Conservation (phyloP, 2,329 filamentous ascomycete genomes). For the Xylariales sp. region DNA sequence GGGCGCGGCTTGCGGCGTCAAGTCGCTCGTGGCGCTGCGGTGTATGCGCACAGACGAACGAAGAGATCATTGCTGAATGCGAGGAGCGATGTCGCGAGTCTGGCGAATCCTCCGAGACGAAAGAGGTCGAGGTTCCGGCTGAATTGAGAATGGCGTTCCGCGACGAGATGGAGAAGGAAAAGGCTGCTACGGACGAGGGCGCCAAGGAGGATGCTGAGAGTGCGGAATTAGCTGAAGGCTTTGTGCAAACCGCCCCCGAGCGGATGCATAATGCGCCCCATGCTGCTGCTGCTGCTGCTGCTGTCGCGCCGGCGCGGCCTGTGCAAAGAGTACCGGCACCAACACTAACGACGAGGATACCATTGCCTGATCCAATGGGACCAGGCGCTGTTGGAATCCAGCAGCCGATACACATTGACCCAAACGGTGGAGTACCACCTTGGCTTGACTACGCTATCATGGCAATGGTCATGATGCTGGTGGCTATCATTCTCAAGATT, state of each 20-base stretch:
- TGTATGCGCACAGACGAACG: conserved; percentile 77
- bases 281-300: conserved; percentile 31
- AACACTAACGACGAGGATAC: conserved; percentile 46
- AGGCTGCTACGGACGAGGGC: conserved; percentile 43
- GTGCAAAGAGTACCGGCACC: conserved; percentile 46
- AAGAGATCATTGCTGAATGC: conserved; percentile 78
- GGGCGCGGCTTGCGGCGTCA: conserved; percentile 75
- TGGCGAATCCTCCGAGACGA: conserved; percentile 37
- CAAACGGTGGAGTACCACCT: conserved; percentile 67
- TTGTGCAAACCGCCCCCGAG: conserved; percentile 62
- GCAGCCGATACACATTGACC: conserved; percentile 41
- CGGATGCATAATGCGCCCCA: conserved; percentile 39
- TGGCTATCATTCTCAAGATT: conserved; percentile 75
- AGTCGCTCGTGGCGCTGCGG: conserved; percentile 75
- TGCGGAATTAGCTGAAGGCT: conserved; percentile 67
- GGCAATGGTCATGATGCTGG: conserved; percentile 74
- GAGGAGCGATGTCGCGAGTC: conserved; percentile 59
- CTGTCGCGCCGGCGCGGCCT: conserved; percentile 39
- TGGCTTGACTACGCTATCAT: conserved; percentile 88
- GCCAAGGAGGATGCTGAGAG: conserved; percentile 55
- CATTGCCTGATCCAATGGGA: conserved; percentile 44
- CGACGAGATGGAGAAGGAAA: conserved; percentile 70
- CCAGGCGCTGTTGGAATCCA: conserved; percentile 43
- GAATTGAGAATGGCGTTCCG: conserved; percentile 76
- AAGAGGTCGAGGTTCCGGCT: conserved; percentile 62